Percentiles rank a stretch among this genome's conserved stretches.
Conservation (phyloP, 495 filamentous ascomycete species). For the Penicillium atrosanguineum region DNA sequence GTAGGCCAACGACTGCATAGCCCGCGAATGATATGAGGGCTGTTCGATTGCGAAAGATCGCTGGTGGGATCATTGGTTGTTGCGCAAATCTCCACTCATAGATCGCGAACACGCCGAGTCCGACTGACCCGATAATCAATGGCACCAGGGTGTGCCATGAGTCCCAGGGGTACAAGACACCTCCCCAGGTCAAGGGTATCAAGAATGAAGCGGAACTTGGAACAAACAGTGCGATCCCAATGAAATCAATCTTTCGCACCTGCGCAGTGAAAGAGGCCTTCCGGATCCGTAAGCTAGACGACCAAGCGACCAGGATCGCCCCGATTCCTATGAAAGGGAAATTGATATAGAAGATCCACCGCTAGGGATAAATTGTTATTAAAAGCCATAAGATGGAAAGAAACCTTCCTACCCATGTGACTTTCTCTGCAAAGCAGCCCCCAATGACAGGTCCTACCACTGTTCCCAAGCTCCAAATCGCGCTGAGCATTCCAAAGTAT, state of each 20-base stretch:
- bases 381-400: not conserved
- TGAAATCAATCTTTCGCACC: slow-evolving; percentile 52
- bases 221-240: slow-evolving; percentile 53
- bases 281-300: slow-evolving; percentile 39
- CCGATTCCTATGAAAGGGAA: slow-evolving; percentile 48
- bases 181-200: slow-evolving; percentile 48
- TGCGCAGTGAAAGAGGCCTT: slow-evolving; percentile 29
- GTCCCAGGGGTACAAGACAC: slow-evolving; percentile 42
- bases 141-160: slow-evolving; percentile 52
- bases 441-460: slow-evolving; percentile 64
- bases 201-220: slow-evolving; percentile 40
- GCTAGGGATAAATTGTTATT: slow-evolving; percentile 9
- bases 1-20: slow-evolving; percentile 40
- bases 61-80: slow-evolving; percentile 43
- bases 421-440: slow-evolving; percentile 59
- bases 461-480: slow-evolving; percentile 60
- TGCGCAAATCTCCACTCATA: slow-evolving; percentile 44
- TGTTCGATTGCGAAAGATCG: slow-evolving; percentile 45
- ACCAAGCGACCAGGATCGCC: slow-evolving; percentile 36
- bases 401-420: slow-evolving; percentile 47
- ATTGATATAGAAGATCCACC: slow-evolving; percentile 53
- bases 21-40: slow-evolving; percentile 33
- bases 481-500: slow-evolving; percentile 45
- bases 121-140: slow-evolving; percentile 50
- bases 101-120: slow-evolving; percentile 35